Conservation (phyloP, 257 asterid genomes). For the Oldenlandia corymbosa region DNA sequence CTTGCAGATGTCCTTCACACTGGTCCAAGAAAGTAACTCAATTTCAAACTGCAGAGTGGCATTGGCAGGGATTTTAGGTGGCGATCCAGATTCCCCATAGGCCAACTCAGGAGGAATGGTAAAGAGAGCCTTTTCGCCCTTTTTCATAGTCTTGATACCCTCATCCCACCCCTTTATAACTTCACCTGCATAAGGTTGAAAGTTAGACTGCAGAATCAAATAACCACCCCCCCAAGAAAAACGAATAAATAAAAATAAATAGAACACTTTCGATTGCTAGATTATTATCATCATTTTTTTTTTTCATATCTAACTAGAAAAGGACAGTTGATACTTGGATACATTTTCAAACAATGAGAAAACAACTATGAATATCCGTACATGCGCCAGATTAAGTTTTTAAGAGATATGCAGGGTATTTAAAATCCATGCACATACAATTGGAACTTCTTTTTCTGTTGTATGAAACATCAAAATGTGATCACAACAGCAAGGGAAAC, state of each 20-base stretch:
- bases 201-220: neutral
- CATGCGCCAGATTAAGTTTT: neutral
- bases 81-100: constrained; percentile 56
- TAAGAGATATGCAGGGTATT: too few relatives aligned
- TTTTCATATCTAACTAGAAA: neutral
- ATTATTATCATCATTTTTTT: too few relatives aligned
- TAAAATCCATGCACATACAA: too few relatives aligned
- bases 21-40: constrained; percentile 48
- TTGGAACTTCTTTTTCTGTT: too few relatives aligned
- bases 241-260: too few relatives aligned
- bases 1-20: constrained; percentile 48
- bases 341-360: neutral
- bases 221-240: too few relatives aligned
- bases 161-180: constrained; percentile 65
- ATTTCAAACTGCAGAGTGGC: constrained; percentile 54
- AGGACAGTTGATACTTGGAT: neutral
- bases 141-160: constrained; percentile 55
- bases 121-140: constrained; percentile 53
- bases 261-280: too few relatives aligned
- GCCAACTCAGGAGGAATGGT: constrained; percentile 50
- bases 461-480: too few relatives aligned
- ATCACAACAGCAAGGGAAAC: too few relatives aligned
- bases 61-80: constrained; percentile 50
- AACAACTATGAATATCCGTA: neutral
- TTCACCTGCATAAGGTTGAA: constrained; percentile 27